Percentiles rank a stretch among this genome's conserved stretches.
Conservation (phyloP, 2,329 filamentous ascomycete species). For the Fusarium sp. region DNA sequence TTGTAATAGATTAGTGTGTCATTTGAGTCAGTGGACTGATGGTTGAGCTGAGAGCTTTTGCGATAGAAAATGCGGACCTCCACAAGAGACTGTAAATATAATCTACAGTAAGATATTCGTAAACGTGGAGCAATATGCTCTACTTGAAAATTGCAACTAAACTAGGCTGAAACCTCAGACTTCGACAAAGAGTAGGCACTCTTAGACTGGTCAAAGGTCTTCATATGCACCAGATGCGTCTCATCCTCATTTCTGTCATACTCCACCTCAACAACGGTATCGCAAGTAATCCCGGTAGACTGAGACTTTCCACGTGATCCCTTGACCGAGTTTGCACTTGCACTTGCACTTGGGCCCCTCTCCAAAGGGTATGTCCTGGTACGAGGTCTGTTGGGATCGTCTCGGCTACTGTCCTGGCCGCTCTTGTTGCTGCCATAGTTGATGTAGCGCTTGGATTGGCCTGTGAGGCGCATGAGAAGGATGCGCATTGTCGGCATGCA, state of each 20-base stretch:
- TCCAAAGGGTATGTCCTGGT: not conserved
- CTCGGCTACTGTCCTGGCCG: not conserved
- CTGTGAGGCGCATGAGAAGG: not conserved
- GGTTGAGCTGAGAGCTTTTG: not conserved
- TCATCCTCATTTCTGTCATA: not conserved
- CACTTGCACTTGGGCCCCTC: not conserved
- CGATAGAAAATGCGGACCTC: not conserved
- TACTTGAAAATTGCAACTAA: not conserved
- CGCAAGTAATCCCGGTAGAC: not conserved
- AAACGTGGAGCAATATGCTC: not conserved
- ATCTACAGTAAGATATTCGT: not conserved
- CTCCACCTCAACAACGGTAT: not conserved
- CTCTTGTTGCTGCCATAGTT: not conserved
- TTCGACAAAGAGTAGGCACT: not conserved
- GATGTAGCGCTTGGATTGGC: not conserved
- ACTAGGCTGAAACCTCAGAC: not conserved
- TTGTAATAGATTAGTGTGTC: no score
- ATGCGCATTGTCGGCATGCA: slow-evolving; percentile 5
- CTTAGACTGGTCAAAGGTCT: not conserved
- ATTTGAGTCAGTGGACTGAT: not conserved
- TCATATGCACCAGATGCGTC: not conserved
- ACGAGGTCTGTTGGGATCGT: not conserved
- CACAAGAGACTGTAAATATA: not conserved
- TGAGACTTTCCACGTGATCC: not conserved
- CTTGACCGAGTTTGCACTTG: not conserved